These are phyloP conservation scores for Globisporangium sylvaticum DNA, from an alignment of 352 stramenopile genomes.

Conservation along the genomic window DNA sequence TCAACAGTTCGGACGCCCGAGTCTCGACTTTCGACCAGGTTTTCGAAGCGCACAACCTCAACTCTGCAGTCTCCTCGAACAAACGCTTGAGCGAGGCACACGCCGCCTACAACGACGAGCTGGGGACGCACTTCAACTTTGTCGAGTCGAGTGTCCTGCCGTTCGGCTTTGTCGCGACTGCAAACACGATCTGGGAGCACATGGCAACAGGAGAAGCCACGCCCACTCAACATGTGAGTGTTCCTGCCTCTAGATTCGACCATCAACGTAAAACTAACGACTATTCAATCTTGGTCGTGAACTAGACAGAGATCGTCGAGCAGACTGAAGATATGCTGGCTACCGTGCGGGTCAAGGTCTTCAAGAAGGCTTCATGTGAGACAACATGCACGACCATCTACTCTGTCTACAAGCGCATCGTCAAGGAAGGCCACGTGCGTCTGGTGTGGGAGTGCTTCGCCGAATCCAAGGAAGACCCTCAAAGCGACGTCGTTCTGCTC, in stretches of 20 bases:
- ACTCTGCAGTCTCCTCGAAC: constrained; percentile 15
- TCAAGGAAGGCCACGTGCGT: constrained; percentile 7
- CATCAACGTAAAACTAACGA: too few relatives aligned
- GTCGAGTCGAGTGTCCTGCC: constrained; percentile 23
- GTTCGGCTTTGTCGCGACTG: constrained; percentile 23
- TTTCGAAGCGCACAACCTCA: constrained; percentile 21
- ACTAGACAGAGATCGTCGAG: constrained; percentile 14
- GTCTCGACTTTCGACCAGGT: constrained; percentile 19
- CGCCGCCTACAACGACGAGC: constrained; percentile 29
- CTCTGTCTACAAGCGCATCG: constrained; percentile 22
- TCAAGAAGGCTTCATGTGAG: not conserved
- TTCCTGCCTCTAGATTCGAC: constrained; percentile 7
- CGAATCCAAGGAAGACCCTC: not conserved
- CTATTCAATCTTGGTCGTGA: not conserved
- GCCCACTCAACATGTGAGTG: constrained; percentile 7
- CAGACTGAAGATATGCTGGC: constrained; percentile 11
- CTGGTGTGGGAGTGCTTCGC: constrained; percentile 14
- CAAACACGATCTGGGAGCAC: constrained; percentile 25
- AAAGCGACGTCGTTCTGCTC: not conserved
- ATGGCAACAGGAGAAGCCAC: constrained; percentile 24
- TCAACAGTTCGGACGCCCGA: constrained; percentile 15
- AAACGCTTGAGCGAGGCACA: constrained; percentile 24
- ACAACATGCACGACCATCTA: constrained; percentile 2
- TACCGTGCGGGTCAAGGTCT: not conserved
- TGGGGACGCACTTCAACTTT: not conserved